These are phyloP conservation scores for Golovinomyces cichoracearum DNA, from an alignment of 2,329 filamentous ascomycete species.

Conservation along the genomic window DNA sequence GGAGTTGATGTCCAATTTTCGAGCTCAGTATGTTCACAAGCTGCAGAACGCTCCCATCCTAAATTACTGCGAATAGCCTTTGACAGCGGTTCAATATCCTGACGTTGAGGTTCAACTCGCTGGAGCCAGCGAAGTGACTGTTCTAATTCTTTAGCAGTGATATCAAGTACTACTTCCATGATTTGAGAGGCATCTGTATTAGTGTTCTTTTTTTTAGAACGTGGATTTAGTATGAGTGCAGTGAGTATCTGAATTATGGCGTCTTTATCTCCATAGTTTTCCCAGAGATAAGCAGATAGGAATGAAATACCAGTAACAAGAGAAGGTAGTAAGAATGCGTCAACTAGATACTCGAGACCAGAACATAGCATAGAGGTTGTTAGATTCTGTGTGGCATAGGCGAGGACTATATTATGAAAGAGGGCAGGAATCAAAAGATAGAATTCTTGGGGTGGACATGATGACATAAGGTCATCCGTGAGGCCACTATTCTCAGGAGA, in stretches of 20 bases:
- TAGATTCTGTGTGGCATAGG: conserved; percentile 37
- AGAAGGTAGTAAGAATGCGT: conserved; percentile 57
- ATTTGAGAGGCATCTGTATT: conserved; percentile 35
- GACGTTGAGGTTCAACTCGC: conserved; percentile 36
- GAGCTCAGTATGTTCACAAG: conserved; percentile 37
- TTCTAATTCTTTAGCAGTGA: conserved; percentile 43
- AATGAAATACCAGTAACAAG: conserved; percentile 48
- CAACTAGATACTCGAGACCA: conserved; percentile 55
- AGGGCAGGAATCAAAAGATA: conserved; percentile 53
- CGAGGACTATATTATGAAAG: conserved; percentile 49
- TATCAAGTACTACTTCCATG: conserved; percentile 44
- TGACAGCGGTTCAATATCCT: conserved; percentile 43
- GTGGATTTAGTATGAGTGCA: conserved; percentile 38
- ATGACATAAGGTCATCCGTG: conserved; percentile 56
- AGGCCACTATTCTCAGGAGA: conserved; percentile 47
- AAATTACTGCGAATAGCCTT: conserved; percentile 34
- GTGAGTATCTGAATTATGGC: conserved; percentile 47
- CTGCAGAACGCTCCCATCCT: conserved; percentile 32
- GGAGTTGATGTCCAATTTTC: conserved; percentile 36
- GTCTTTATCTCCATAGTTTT: conserved; percentile 37
- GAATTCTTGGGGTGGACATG: conserved; percentile 59
- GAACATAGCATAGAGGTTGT: conserved; percentile 44
- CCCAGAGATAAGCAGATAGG: conserved; percentile 43
- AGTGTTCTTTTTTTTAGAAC: conserved; percentile 31
- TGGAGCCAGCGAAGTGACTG: conserved; percentile 40